A percentile compares a stretch with the other conserved stretches of the same genome.
These are phyloP conservation scores for Conticribra guillardii DNA, from an alignment of 108 stramenopile species.

Conservation along the genomic window DNA sequence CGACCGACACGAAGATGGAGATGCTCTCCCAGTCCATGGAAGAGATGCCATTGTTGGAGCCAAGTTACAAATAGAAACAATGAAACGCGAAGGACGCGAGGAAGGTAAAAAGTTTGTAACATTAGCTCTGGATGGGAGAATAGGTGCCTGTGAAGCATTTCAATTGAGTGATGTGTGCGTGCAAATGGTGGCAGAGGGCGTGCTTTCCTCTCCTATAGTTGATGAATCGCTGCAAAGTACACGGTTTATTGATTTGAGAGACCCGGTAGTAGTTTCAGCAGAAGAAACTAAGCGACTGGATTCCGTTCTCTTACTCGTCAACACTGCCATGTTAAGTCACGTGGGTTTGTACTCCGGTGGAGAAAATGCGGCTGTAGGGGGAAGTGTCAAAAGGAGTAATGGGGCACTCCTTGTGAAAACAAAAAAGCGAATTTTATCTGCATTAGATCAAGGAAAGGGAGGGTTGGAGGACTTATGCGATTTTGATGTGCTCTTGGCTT, in stretches of 20 bases:
- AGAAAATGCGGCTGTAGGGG: slow-evolving; percentile 18
- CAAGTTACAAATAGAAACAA: slow-evolving; percentile 66
- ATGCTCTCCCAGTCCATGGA: slow-evolving; percentile 69
- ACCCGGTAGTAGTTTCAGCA: slow-evolving; percentile 72
- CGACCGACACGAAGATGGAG: slow-evolving; percentile 63
- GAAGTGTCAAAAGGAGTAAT: slow-evolving; percentile 59
- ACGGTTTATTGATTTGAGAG: slow-evolving; percentile 53
- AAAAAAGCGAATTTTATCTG: slow-evolving; percentile 68
- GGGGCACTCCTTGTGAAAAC: slow-evolving; percentile 75
- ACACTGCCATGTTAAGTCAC: slow-evolving; percentile 81
- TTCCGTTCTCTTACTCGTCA: slow-evolving; percentile 83
- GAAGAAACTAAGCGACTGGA: slow-evolving; percentile 78
- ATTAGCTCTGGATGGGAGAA: slow-evolving; percentile 74
- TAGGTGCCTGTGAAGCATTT: slow-evolving; percentile 88
- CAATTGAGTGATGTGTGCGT: slow-evolving; percentile 84
- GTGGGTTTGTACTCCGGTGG: slow-evolving; percentile 61
- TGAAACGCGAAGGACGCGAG: slow-evolving; percentile 55
- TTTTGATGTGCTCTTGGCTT: slow-evolving; percentile 68
- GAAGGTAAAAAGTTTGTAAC: slow-evolving; percentile 77
- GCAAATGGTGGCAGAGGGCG: slow-evolving; percentile 86
- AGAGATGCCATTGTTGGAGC: slow-evolving; percentile 63
- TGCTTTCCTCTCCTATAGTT: slow-evolving; percentile 35
- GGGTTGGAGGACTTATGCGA: slow-evolving; percentile 67
- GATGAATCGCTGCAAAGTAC: slow-evolving; percentile 39
- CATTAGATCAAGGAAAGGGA: slow-evolving; percentile 44